Evolutionary conservation across 306 rosid species (phyloP).

Genomic region (Fragaria ananassa): DNA sequence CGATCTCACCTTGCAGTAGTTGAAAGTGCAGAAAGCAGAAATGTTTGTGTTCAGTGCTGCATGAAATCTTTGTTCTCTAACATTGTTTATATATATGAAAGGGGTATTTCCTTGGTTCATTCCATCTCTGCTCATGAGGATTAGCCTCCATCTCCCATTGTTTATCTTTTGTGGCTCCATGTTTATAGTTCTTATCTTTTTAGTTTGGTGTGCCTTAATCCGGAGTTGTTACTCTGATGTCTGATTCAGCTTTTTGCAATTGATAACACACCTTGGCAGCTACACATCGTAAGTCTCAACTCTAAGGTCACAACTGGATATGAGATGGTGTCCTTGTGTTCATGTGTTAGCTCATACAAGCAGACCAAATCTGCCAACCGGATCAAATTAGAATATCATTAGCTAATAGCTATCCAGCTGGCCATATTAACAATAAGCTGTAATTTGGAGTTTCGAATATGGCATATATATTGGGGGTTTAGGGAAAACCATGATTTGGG

Average conservation of each 20-base stretch:
- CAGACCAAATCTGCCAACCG: background rate
- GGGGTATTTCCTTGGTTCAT: background rate
- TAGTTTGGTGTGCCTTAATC: background rate
- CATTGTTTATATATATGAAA: constrained; percentile 8
- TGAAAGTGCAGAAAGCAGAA: constrained; percentile 7
- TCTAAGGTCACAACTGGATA: background rate
- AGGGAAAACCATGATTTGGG: background rate
- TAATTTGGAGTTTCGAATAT: too few species aligned
- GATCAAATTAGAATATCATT: background rate
- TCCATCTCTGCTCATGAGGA: constrained; percentile 1
- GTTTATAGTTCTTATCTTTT: background rate
- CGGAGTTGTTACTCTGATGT: background rate
- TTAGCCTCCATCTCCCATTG: background rate
- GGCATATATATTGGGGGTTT: too few species aligned
- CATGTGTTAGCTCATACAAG: background rate
- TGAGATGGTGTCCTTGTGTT: background rate
- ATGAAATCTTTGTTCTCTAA: background rate
- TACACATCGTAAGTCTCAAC: too few species aligned
- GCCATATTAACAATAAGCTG: too few species aligned
- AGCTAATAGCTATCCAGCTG: background rate
- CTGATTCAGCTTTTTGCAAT: background rate
- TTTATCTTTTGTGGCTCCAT: background rate
- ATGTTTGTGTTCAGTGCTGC: background rate
- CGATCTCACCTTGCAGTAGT: background rate
- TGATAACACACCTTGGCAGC: background rate